Evolutionary conservation across 768 basidiomycete genomes (phyloP).

Genomic region (Naematelia encephala): DNA sequence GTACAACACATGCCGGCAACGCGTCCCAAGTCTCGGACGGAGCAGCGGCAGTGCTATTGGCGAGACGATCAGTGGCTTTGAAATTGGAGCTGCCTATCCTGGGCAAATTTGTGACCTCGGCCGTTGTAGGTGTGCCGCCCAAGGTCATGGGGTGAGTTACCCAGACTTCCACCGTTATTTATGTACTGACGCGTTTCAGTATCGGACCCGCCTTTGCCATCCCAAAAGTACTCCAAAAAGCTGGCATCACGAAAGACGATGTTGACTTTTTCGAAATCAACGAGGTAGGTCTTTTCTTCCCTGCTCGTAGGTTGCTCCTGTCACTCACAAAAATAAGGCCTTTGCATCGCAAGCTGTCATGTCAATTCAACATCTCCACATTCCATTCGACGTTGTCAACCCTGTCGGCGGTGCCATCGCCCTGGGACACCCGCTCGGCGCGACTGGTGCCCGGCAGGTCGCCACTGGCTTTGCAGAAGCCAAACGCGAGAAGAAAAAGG

Average conservation of each 20-base stretch:
- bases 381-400: conserved; percentile 68
- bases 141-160: conserved; percentile 42
- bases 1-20: conserved; percentile 55
- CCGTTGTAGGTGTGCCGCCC: conserved; percentile 64
- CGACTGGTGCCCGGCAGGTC: conserved; percentile 80
- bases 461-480: conserved; percentile 84
- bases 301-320: too few species aligned
- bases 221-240: conserved; percentile 66
- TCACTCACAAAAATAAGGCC: conserved; percentile 82
- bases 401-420: conserved; percentile 80
- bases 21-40: conserved; percentile 75
- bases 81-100: conserved; percentile 72
- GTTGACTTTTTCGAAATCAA: conserved; percentile 53
- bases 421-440: conserved; percentile 46
- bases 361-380: conserved; percentile 73
- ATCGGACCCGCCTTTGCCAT: conserved; percentile 82
- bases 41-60: conserved; percentile 77
- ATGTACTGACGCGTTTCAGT: conserved; percentile 12
- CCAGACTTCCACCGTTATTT: neutral
- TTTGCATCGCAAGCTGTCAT: conserved; percentile 87
- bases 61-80: conserved; percentile 72
- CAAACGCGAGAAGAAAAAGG: conserved; percentile 62
- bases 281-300: conserved; percentile 59
- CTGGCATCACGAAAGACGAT: conserved; percentile 60
- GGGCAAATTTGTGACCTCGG: conserved; percentile 74